Conservation (phyloP, 805 yeast genomes). For the Sungouiozyma ichnusensis region DNA sequence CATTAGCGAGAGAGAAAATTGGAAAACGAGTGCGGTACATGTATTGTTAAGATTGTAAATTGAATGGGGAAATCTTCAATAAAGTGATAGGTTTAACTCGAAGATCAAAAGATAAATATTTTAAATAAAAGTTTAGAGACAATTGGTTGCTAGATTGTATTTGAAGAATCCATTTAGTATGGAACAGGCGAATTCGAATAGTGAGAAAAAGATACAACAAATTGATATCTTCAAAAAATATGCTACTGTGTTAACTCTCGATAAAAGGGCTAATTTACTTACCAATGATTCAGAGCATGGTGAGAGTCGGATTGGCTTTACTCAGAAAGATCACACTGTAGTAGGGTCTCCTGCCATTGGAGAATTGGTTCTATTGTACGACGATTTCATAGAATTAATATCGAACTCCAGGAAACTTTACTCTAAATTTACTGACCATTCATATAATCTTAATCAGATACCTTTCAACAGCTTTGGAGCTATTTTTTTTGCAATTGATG, state of each 20-base stretch:
- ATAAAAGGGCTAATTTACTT: background rate
- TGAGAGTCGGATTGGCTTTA: too few relatives aligned
- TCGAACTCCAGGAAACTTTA: conserved; percentile 24
- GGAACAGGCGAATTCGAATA: conserved; percentile 32
- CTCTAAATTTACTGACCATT: conserved; percentile 28
- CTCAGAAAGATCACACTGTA: too few relatives aligned
- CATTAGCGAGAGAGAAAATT: too few relatives aligned
- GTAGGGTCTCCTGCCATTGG: conserved; percentile 1
- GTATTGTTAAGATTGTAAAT: background rate
- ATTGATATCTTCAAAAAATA: conserved; percentile 35
- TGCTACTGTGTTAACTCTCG: conserved; percentile 25
- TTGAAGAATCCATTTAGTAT: conserved; percentile 9
- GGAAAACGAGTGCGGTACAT: background rate
- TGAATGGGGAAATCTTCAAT: background rate
- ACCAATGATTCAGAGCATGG: background rate
- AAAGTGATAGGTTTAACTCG: too few relatives aligned
- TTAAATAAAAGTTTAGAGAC: background rate
- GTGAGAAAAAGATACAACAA: conserved; percentile 31
- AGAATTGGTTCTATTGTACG: conserved; percentile 28
- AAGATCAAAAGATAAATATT: background rate
- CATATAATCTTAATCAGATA: conserved; percentile 39
- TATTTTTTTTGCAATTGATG: conserved; percentile 74
- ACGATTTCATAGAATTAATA: conserved; percentile 29
- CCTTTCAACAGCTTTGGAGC: conserved; percentile 54
- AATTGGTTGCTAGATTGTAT: background rate